phyloP scores from a whole-genome alignment of 768 basidiomycete species.

The Agrocybe pediades region DNA sequence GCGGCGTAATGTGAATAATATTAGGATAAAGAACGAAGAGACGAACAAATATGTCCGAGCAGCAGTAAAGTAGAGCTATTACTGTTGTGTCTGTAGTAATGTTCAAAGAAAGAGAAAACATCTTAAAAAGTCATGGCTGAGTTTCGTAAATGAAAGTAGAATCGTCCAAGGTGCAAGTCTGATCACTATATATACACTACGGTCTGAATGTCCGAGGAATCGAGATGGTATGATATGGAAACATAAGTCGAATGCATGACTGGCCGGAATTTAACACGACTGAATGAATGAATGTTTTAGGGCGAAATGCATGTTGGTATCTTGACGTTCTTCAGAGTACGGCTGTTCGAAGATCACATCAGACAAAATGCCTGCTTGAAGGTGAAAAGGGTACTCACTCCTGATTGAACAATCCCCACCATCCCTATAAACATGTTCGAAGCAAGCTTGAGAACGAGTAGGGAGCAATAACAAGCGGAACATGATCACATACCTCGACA shows the following conservation, averaged over 20 bases:
- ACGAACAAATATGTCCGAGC: too few species aligned
- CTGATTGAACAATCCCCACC: slow-evolving; percentile 50
- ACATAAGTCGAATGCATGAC: neutral
- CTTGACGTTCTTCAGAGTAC: slow-evolving; percentile 69
- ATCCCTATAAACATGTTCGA: slow-evolving; percentile 34
- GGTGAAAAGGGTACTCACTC: slow-evolving; percentile 30
- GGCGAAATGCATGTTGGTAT: slow-evolving; percentile 60
- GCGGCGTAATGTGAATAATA: too few species aligned
- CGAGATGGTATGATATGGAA: neutral
- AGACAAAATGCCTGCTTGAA: neutral
- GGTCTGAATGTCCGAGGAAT: too few species aligned
- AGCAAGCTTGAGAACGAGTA: neutral
- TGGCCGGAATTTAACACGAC: neutral
- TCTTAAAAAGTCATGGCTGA: too few species aligned
- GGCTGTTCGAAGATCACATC: slow-evolving; percentile 37
- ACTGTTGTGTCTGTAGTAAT: too few species aligned
- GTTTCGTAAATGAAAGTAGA: too few species aligned
- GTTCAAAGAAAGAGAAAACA: too few species aligned
- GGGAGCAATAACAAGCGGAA: neutral
- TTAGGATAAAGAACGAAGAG: too few species aligned
- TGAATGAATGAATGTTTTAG: slow-evolving; percentile 14
- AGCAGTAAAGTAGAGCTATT: too few species aligned
- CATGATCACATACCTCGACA: slow-evolving; percentile 48
- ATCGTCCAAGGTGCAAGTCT: too few species aligned
- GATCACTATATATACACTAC: too few species aligned